phyloP scores from a whole-genome alignment of 202 grass and related monocot species.

The Schoenoplectus tabernaemontani region DNA sequence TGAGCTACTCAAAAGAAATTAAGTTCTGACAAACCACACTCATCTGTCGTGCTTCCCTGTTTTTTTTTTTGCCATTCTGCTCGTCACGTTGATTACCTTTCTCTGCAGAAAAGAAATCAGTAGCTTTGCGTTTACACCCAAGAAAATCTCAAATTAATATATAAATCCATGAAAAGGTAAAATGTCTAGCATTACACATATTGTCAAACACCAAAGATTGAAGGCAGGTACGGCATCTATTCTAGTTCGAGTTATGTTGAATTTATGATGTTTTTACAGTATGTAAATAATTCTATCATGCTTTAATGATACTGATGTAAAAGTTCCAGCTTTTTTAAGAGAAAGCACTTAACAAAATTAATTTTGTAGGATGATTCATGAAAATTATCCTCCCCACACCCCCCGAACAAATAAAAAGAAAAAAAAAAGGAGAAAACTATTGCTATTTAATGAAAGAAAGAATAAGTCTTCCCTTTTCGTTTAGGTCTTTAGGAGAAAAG shows the following conservation, averaged over 20 bases:
- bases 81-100: background rate
- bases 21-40: background rate
- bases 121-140: background rate
- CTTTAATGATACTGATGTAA: no score
- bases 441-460: background rate
- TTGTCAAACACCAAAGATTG: background rate
- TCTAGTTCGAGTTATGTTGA: background rate
- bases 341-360: background rate
- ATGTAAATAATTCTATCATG: no score
- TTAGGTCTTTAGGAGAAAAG: background rate
- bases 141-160: background rate
- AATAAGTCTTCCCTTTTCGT: background rate
- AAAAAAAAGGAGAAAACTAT: background rate
- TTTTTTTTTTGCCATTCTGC: constrained; percentile 6
- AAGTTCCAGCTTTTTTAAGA: background rate
- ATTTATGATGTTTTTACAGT: no score
- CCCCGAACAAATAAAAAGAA: background rate
- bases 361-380: background rate
- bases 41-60: constrained; percentile 4
- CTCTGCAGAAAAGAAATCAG: background rate
- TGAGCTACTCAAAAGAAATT: background rate
- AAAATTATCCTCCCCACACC: background rate
- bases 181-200: background rate
- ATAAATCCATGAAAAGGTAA: background rate
- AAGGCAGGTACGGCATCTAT: background rate